These are phyloP conservation scores for Claviceps cyperi DNA, from an alignment of 2,329 filamentous ascomycete species.

Conservation along the genomic window DNA sequence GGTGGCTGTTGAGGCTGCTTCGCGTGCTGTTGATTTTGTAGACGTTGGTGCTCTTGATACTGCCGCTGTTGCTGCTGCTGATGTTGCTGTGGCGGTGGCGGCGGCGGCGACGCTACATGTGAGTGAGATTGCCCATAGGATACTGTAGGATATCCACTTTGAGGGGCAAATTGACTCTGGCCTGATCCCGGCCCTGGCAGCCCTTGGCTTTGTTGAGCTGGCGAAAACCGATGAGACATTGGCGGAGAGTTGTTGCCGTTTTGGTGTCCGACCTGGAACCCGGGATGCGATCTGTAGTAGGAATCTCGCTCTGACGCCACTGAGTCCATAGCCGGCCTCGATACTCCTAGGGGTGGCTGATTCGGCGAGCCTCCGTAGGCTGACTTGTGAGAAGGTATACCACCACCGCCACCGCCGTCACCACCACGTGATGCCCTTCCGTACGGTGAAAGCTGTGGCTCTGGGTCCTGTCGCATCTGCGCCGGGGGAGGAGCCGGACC, in stretches of 20 bases:
- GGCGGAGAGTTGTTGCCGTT: conserved; percentile 32
- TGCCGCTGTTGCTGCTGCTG: conserved; percentile 28
- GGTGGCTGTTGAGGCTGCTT: neutral
- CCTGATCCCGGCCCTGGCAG: neutral
- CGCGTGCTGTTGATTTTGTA: conserved; percentile 10
- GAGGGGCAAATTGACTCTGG: conserved; percentile 25
- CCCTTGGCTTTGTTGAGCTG: conserved; percentile 23
- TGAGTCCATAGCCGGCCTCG: conserved; percentile 28
- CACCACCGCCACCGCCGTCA: conserved; percentile 23
- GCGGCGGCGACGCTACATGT: conserved; percentile 35
- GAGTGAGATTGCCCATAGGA: conserved; percentile 24
- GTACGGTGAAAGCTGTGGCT: conserved; percentile 33
- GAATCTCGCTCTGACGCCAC: conserved; percentile 26
- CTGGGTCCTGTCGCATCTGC: conserved; percentile 34
- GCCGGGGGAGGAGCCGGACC: conserved; percentile 21
- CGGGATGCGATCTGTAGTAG: conserved; percentile 30
- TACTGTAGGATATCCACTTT: conserved; percentile 27
- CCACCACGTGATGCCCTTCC: conserved; percentile 14
- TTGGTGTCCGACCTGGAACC: conserved; percentile 20
- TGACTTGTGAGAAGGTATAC: conserved; percentile 42
- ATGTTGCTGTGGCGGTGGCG: conserved; percentile 9
- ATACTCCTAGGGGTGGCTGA: conserved; percentile 30
- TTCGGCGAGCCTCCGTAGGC: conserved; percentile 33
- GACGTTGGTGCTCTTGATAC: conserved; percentile 22
- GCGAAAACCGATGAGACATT: conserved; percentile 30